Conservation (phyloP, 306 rosid genomes). For the Cicer judaicum region DNA sequence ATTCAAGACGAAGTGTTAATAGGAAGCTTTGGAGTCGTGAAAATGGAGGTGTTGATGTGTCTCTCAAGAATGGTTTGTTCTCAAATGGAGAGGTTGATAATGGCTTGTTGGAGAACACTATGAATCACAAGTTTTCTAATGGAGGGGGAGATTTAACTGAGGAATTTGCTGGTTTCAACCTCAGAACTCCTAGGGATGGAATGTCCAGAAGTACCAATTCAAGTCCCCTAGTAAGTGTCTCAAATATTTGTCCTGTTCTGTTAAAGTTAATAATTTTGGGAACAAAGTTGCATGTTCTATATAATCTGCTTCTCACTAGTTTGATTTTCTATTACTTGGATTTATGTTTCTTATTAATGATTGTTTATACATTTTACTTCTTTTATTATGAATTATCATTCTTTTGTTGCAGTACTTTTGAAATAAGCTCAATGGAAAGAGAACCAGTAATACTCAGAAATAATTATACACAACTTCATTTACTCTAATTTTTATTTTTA, state of each 20-base stretch:
- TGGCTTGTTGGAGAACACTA: slow-evolving; percentile 40
- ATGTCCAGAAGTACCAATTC: slow-evolving; percentile 67
- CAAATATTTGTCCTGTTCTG: neutral
- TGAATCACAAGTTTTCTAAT: slow-evolving; percentile 43
- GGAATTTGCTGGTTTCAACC: slow-evolving; percentile 71
- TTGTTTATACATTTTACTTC: slow-evolving; percentile 6
- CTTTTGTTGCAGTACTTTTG: neutral
- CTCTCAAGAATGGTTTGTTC: slow-evolving; percentile 83
- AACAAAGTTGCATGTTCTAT: too few relatives aligned
- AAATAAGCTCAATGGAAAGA: neutral
- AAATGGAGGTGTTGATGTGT: slow-evolving; percentile 77
- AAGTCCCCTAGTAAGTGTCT: slow-evolving; percentile 74
- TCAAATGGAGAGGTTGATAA: slow-evolving; percentile 53
- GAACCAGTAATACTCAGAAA: too few relatives aligned
- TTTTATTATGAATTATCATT: neutral
- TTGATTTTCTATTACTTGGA: neutral
- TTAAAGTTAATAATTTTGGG: too few relatives aligned
- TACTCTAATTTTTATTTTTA: too few relatives aligned
- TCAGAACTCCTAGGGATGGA: slow-evolving; percentile 52
- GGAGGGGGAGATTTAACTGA: slow-evolving; percentile 47
- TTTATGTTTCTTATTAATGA: neutral
- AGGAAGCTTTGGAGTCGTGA: slow-evolving; percentile 79
- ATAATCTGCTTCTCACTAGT: neutral
- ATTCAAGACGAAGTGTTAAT: slow-evolving; percentile 60
- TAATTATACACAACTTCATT: too few relatives aligned